These are phyloP conservation scores for Sporothrix protearum DNA, from an alignment of 2,329 filamentous ascomycete genomes.

Conservation along the genomic window DNA sequence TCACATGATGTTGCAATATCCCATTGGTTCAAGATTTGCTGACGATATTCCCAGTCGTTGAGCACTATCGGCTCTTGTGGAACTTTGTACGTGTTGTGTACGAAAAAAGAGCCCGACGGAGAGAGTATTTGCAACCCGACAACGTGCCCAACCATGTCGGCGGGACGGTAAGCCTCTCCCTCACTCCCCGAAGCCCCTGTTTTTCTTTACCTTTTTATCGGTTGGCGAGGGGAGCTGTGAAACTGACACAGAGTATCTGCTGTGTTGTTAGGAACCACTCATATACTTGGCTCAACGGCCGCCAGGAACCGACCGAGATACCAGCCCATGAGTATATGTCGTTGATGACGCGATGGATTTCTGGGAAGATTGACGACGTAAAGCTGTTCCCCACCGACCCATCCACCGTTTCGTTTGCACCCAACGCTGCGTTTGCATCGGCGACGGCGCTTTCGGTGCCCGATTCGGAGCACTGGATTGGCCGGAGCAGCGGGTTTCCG, in stretches of 20 bases:
- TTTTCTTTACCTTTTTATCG: background rate
- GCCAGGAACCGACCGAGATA: conserved; percentile 73
- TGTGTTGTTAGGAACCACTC: conserved; percentile 64
- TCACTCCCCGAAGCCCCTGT: background rate
- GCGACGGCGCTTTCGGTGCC: background rate
- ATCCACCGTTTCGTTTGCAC: conserved; percentile 62
- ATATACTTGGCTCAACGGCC: conserved; percentile 78
- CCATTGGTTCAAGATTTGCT: background rate
- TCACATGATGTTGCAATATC: background rate
- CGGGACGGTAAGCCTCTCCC: background rate
- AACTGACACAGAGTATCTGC: background rate
- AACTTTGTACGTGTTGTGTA: background rate
- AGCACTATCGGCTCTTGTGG: background rate
- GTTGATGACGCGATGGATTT: conserved; percentile 94
- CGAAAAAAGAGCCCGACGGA: background rate
- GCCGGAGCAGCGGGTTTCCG: conserved; percentile 88
- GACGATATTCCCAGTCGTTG: background rate
- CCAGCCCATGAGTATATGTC: conserved; percentile 91
- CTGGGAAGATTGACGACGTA: conserved; percentile 86
- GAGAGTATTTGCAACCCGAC: background rate
- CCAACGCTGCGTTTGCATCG: conserved; percentile 45
- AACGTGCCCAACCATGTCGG: conserved; percentile 8
- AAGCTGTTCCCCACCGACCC: conserved; percentile 86
- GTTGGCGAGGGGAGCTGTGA: background rate
- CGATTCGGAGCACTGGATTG: conserved; percentile 61